These are phyloP conservation scores for Ustilago curta DNA, from an alignment of 1,284 basidiomycete species.

Conservation along the genomic window DNA sequence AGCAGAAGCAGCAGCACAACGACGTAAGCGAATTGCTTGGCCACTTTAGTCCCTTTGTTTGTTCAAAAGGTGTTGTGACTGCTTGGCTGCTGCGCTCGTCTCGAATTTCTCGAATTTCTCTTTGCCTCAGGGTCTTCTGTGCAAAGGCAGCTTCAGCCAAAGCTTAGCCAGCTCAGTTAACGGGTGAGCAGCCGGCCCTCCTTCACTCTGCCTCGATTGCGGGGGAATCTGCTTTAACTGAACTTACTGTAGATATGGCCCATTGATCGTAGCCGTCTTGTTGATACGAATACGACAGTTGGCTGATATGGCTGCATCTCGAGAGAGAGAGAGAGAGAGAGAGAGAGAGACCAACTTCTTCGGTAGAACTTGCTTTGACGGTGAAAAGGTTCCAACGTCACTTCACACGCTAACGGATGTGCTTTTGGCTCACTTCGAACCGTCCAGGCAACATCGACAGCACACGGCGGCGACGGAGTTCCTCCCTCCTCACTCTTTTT, in stretches of 20 bases:
- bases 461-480: constrained; percentile 1
- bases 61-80: too few species aligned
- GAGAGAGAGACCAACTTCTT: too few species aligned
- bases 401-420: too few species aligned
- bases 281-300: too few species aligned
- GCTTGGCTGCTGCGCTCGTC: background rate
- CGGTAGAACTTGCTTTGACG: background rate
- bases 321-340: too few species aligned
- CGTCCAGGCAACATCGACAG: background rate
- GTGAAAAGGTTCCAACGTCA: background rate
- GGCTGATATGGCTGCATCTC: background rate
- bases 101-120: background rate
- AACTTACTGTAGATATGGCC: too few species aligned
- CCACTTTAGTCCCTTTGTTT: background rate
- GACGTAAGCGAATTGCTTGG: constrained; percentile 13
- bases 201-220: constrained; percentile 2
- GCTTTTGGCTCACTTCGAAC: too few species aligned
- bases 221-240: background rate
- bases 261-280: too few species aligned
- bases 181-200: background rate
- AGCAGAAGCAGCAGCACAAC: constrained; percentile 4
- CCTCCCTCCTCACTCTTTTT: constrained; percentile 1
- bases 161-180: constrained; percentile 1
- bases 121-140: constrained; percentile 8
- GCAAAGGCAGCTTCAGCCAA: background rate